These are phyloP conservation scores for Penicillium sp. DNA, from an alignment of 2,329 filamentous ascomycete genomes.

Conservation along the genomic window DNA sequence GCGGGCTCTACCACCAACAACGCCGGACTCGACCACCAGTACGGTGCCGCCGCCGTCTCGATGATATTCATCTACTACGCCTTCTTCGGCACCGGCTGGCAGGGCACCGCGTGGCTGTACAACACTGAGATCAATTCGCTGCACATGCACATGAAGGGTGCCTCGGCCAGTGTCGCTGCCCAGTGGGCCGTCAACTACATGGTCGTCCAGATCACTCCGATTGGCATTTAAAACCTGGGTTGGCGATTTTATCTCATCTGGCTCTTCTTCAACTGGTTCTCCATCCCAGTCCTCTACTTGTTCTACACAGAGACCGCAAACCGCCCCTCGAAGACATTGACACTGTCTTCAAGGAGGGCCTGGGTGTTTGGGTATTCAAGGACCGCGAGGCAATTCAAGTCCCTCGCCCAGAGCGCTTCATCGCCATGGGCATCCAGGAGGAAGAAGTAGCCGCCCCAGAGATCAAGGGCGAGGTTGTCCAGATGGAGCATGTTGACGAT, in stretches of 20 bases:
- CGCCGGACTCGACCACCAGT: too few relatives aligned
- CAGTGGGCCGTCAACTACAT: slow-evolving; percentile 58
- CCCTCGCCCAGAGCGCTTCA: too few relatives aligned
- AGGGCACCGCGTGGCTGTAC: slow-evolving; percentile 21
- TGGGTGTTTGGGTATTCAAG: too few relatives aligned
- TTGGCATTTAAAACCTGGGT: slow-evolving; percentile 34
- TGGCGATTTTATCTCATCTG: slow-evolving; percentile 46
- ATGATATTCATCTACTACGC: slow-evolving; percentile 12
- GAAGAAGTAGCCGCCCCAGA: too few relatives aligned
- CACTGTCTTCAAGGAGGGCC: slow-evolving; percentile 15
- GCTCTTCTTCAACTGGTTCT: slow-evolving; percentile 37
- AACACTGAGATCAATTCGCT: slow-evolving; percentile 52
- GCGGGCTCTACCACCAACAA: too few relatives aligned
- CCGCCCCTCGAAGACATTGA: slow-evolving; percentile 22
- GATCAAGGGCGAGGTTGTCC: too few relatives aligned
- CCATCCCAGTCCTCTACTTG: slow-evolving; percentile 52
- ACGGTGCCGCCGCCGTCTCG: too few relatives aligned
- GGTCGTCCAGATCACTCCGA: slow-evolving; percentile 48
- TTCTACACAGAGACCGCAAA: slow-evolving; percentile 51
- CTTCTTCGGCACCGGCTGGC: slow-evolving; percentile 8
- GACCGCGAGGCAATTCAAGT: too few relatives aligned
- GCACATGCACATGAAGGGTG: slow-evolving; percentile 53
- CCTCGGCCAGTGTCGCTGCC: slow-evolving; percentile 50
- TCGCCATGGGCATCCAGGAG: too few relatives aligned
- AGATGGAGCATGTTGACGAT: too few relatives aligned